Conservation (phyloP, 148 eudicot species). For the Drosera capensis region DNA sequence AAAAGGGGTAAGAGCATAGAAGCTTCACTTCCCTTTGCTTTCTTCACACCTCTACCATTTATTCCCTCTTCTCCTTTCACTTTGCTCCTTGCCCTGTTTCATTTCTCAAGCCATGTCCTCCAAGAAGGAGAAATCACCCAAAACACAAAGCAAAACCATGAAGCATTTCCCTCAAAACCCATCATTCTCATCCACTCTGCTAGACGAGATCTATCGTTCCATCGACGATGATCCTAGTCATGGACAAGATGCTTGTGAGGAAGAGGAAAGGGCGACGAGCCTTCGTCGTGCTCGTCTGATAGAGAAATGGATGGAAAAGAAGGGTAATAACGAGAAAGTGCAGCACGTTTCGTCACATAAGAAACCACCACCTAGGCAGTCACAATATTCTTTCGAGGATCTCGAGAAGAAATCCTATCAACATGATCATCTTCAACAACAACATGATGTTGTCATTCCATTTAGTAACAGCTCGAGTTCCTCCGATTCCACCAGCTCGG, state of each 20-base stretch:
- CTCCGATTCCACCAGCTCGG: constrained; percentile 32
- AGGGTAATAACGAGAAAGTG: constrained; percentile 8
- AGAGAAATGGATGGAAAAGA: constrained; percentile 55
- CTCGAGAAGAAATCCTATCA: neutral
- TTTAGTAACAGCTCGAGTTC: constrained; percentile 37
- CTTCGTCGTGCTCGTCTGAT: constrained; percentile 35
- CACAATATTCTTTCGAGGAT: neutral
- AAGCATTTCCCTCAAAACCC: constrained; percentile 21
- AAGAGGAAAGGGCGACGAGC: constrained; percentile 14
- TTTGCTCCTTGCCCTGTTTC: neutral
- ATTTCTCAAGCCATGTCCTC: constrained; percentile 1
- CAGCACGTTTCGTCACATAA: neutral
- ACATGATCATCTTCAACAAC: constrained; percentile 9
- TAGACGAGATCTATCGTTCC: constrained; percentile 55
- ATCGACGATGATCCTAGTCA: constrained; percentile 14
- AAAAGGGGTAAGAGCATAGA: constrained; percentile 1
- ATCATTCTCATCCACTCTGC: constrained; percentile 59
- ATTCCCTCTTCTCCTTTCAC: neutral
- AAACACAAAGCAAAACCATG: constrained; percentile 8
- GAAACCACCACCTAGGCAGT: neutral
- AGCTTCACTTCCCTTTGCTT: neutral
- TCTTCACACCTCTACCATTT: constrained; percentile 10
- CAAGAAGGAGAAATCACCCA: constrained; percentile 20
- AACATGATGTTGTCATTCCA: constrained; percentile 25
- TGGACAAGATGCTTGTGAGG: too few species aligned